Evolutionary conservation across 768 basidiomycete species (phyloP).

Genomic region (Leccinum longicurvipes): DNA sequence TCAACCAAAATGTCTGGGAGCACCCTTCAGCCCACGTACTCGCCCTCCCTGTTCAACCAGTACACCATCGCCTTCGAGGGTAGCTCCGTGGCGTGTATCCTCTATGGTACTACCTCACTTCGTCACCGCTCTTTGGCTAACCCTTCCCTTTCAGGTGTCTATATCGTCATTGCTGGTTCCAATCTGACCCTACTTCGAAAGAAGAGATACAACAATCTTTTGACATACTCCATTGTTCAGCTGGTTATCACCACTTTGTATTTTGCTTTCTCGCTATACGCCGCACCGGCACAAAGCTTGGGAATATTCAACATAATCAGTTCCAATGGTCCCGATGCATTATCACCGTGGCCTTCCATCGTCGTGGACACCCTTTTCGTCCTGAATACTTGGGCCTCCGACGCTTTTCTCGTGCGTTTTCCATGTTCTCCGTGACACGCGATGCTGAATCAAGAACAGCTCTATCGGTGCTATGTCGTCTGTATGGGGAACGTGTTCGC

Average conservation of each 20-base stretch:
- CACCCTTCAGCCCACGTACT: constrained; percentile 5
- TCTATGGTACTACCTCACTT: constrained; percentile 10
- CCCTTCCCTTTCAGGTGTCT: constrained; percentile 6
- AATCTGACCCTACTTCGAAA: constrained; percentile 14
- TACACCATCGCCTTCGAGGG: constrained; percentile 25
- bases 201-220: constrained; percentile 18
- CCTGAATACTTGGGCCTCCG: constrained; percentile 22
- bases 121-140: background rate
- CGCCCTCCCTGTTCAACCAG: constrained; percentile 8
- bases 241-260: constrained; percentile 20
- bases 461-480: constrained; percentile 24
- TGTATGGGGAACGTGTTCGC: constrained; percentile 7
- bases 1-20: constrained; percentile 13
- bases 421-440: background rate
- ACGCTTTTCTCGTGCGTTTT: constrained; percentile 21
- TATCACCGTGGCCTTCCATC: constrained; percentile 19
- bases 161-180: constrained; percentile 8
- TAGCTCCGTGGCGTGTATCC: constrained; percentile 15
- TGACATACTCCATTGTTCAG: constrained; percentile 10
- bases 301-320: constrained; percentile 6
- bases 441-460: constrained; percentile 1
- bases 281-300: constrained; percentile 13
- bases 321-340: constrained; percentile 1
- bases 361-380: constrained; percentile 9
- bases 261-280: constrained; percentile 17